Evolutionary conservation across 2,329 filamentous ascomycete species (phyloP), one percentile per base, ranked within the genome.

Genomic region (Pseudogymnoascus verrucosus): DNA sequence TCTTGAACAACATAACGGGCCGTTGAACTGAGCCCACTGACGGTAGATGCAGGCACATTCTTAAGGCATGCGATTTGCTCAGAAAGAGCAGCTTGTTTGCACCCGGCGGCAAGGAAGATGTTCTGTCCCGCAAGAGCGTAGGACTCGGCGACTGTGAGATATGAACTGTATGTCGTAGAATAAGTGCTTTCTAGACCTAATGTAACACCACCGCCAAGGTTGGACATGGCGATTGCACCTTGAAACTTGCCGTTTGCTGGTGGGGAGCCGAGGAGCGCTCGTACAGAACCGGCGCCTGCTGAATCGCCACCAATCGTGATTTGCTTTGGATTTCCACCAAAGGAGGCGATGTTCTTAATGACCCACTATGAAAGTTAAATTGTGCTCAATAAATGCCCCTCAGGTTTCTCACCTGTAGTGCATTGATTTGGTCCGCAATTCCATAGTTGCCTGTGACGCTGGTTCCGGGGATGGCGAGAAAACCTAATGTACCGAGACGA

Each of bases 1-100:
- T 84, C 82, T 67, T 83, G 80, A 10, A 84, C 80, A 6, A 83
- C 79, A 65, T 82, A 82, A 44, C 79, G 76, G 12, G 82, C 80
- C 1, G 16, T 21, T 21, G 59, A 26, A 37, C 37, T 40, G 37
- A 37, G 59, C 4, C 14, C n/a, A 7, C 59, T 39, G 19, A 39
- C 12, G n/a, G 23, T 39, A 10, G 59, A 39, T 0, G 79, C 77
- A 10, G 77, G 76, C 1, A 78, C 72, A 36, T 74, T 67, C 59
- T 77, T 74, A 3, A 84, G 70, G 65, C 81, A 82, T 2, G 75
- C 71, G 39, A 83, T 79, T 61, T 82, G 77, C 1, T 72, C 73
- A 2, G 71, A 70, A 2, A 81, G 64, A 5, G 69, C 68, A 2
- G 75, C 74, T 63, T 79, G 71, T 16, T 75, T 80, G 71, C 82